Conservation (phyloP, 495 filamentous ascomycete genomes). For the Apodospora peruviana region DNA sequence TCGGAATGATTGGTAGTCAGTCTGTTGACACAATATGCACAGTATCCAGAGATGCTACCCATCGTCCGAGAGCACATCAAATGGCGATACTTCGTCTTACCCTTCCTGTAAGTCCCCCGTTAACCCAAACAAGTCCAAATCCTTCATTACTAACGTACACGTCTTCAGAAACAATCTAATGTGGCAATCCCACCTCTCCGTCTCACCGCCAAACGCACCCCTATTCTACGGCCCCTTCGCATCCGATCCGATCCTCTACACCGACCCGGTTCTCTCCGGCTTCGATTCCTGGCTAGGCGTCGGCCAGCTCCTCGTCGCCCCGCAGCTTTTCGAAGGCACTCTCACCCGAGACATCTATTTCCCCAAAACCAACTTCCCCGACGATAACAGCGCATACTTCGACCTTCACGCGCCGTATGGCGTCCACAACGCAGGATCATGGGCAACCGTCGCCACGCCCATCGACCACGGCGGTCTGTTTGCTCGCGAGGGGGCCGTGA, state of each 20-base stretch:
- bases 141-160: conserved; percentile 42
- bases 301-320: conserved; percentile 1
- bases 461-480: conserved; percentile 3
- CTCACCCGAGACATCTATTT: conserved; percentile 1
- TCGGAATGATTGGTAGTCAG: too few species aligned
- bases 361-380: neutral
- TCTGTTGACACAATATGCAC: too few species aligned
- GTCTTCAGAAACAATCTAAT: conserved; percentile 3
- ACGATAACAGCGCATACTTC: conserved; percentile 1
- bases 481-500: conserved; percentile 2
- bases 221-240: conserved; percentile 9
- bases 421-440: neutral
- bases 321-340: conserved; percentile 1
- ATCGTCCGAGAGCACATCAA: conserved; percentile 57
- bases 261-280: neutral
- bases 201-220: conserved; percentile 3
- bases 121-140: conserved; percentile 37
- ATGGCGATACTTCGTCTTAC: conserved; percentile 62
- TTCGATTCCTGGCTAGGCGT: conserved; percentile 8
- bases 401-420: conserved; percentile 1
- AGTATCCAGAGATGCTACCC: conserved; percentile 54
- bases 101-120: conserved; percentile 62
- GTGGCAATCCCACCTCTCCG: conserved; percentile 2
- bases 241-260: neutral
- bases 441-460: conserved; percentile 1